Evolutionary conservation across 495 filamentous ascomycete species (phyloP).

Genomic region (Pyrenopolyporus hunteri): DNA sequence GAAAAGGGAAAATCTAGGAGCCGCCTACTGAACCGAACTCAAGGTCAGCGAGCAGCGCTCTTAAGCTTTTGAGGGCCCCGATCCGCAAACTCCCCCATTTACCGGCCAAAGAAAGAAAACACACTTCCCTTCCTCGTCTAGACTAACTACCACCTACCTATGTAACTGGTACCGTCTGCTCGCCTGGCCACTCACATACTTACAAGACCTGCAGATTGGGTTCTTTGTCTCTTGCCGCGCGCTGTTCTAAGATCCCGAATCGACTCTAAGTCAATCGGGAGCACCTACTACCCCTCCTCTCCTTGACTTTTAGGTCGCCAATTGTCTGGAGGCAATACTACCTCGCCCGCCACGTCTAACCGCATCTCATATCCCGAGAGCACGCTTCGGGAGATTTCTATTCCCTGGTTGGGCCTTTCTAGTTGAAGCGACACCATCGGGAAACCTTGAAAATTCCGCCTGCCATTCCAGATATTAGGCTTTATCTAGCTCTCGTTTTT

Average conservation of each 20-base stretch:
- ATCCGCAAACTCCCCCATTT: background rate
- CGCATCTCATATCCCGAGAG: constrained; percentile 6
- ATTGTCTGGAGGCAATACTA: constrained; percentile 1
- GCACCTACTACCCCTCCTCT: background rate
- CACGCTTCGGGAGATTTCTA: constrained; percentile 12
- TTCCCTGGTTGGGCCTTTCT: constrained; percentile 13
- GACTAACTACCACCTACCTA: background rate
- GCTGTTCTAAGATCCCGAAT: background rate
- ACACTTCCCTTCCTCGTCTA: background rate
- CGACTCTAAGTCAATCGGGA: background rate
- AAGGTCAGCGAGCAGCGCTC: background rate
- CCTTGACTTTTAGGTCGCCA: background rate
- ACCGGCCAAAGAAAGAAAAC: background rate
- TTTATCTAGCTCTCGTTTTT: background rate
- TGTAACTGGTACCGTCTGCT: background rate
- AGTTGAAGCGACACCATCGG: background rate
- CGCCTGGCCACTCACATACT: background rate
- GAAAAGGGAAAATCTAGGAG: background rate
- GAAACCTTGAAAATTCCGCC: constrained; percentile 8
- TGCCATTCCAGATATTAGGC: background rate
- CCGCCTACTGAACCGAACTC: background rate
- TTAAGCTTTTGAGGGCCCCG: background rate
- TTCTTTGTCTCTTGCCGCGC: background rate
- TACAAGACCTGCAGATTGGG: background rate
- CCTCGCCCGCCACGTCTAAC: constrained; percentile 1